Base-by-base conservation (phyloP, 225 moss, liverwort and hornwort species). In the Climacium dendroides region DNA sequence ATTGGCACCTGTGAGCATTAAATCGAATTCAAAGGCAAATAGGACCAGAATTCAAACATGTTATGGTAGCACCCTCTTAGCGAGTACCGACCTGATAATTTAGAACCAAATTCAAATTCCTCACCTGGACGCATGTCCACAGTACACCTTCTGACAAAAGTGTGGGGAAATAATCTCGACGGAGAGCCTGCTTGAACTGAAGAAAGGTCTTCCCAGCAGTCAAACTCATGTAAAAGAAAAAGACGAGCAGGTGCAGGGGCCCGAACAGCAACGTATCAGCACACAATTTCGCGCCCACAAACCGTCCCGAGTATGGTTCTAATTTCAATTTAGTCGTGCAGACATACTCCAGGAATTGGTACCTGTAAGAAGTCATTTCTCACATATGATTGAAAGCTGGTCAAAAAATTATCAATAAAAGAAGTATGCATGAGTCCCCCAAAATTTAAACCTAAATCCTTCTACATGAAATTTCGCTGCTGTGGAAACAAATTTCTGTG, bases 241-340 rank as follows among this genome's bases (percentile, higher is more conserved):
- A 91, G 22, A 85, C 79, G 60, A 97, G 61, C 87, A 97, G 72
- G 86, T 97, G 97, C 55, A 96, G 81, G 13, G 97, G 95, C 60
- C 97, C 96, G 83, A 97, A 97, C 37, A 97, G 48, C 35, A 83
- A 54, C n/a, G 93, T 91, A 85, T 97, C 97, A 26, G 82, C 85
- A 77, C 89, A 50, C 74, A 96, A 60, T 75, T 97, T 96, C 12
- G 93, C 89, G 41, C 85, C 85, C 47, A 96, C 74, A 73, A 95
- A 95, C 54, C 88, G 80, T 65, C 86, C 32, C 9, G 92, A 94
- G 57, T 92, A 89, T 26, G 95, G 92, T 57, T 77, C 32, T 14
- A 97, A 85, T 86, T 85, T 93, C 74, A 96, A 64, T 83, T 88
- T 96, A 50, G 85, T 89, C 32, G 89, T 91, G 58, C 92, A 93